Conservation (phyloP, 225 moss, liverwort and hornwort species). For the Pseudisothecium myosuroides region DNA sequence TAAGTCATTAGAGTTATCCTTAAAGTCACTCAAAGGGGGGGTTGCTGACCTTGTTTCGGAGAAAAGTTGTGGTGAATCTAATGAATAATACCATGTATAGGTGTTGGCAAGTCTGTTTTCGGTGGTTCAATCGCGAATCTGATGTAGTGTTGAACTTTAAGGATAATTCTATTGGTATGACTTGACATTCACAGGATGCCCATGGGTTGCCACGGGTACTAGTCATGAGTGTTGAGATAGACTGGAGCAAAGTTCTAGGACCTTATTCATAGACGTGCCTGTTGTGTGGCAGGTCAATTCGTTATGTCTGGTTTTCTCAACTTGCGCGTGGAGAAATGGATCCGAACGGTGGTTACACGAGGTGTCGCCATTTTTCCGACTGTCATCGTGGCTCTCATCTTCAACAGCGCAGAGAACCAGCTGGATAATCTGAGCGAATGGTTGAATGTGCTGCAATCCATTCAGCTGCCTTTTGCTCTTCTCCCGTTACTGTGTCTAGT, state of each 20-base stretch:
- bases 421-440: slow-evolving; percentile 85
- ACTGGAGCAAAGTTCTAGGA: not conserved
- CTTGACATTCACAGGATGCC: not conserved
- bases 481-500: slow-evolving; percentile 74
- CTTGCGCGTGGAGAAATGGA: slow-evolving; percentile 81
- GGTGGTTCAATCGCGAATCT: not conserved
- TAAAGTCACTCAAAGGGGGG: not conserved
- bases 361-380: slow-evolving; percentile 84
- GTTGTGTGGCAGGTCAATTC: slow-evolving; percentile 57
- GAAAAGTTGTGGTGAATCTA: not conserved
- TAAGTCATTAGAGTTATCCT: not conserved
- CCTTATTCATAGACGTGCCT: not conserved
- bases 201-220: not conserved
- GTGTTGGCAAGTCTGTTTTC: not conserved
- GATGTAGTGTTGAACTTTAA: not conserved
- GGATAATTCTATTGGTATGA: not conserved
- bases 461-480: slow-evolving; percentile 88
- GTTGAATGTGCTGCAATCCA: slow-evolving; percentile 84
- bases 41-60: not conserved
- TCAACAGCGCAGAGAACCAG: slow-evolving; percentile 68
- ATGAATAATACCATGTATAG: not conserved
- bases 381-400: slow-evolving; percentile 63
- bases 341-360: slow-evolving; percentile 74
- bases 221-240: not conserved
- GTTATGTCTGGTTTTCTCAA: slow-evolving; percentile 87